Base-by-base conservation (phyloP, 2,329 filamentous ascomycete species). In the Verticillium dahliae region DNA sequence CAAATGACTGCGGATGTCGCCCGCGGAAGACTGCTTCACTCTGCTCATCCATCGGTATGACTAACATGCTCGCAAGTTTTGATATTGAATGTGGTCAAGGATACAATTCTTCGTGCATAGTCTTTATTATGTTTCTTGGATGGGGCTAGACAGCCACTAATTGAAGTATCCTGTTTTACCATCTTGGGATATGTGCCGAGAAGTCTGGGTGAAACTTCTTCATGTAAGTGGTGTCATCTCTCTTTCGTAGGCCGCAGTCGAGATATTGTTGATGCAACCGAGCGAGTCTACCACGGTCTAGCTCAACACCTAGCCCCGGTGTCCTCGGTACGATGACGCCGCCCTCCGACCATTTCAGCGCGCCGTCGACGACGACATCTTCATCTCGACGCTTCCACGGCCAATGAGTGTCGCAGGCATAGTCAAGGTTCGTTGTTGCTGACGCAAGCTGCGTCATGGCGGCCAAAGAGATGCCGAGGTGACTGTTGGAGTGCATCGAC, bases 351-450 rank as follows among this genome's bases (percentile, higher is more conserved):
- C 75, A 78, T 33, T 66, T 71, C 60, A 78, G 54, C 0, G 71
- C 69, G 1, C 74, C 74, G n/a, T 75, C 70, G 7, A 73, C 62
- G 55, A 78, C 67, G 5, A 78, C 75, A 57, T 78, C 76, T 63
- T 78, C 76, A 6, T 77, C 73, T 0, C 72, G 70, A 3, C 72
- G 73, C 67, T 78, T 78, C 76, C 76, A 78, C 6, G 76, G 76
- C 76, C 76, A 78, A 62, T 78, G 76, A 0, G 76, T 78, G 58
- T 78, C 76, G 57, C 76, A 78, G 0, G 76, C 76, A 52, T 78
- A 78, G 65, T 78, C 76, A 2, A 78, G 64, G 41, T 78, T 78
- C 0, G 69, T 67, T 0, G 76, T 78, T 14, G 76, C 75, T 3
- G 75, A 70, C 1, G 76, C 76, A 10, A 78, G 68, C 58, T 78